Base-by-base conservation (phyloP, 352 stramenopile species). In the Thalassiosira pacifica region DNA sequence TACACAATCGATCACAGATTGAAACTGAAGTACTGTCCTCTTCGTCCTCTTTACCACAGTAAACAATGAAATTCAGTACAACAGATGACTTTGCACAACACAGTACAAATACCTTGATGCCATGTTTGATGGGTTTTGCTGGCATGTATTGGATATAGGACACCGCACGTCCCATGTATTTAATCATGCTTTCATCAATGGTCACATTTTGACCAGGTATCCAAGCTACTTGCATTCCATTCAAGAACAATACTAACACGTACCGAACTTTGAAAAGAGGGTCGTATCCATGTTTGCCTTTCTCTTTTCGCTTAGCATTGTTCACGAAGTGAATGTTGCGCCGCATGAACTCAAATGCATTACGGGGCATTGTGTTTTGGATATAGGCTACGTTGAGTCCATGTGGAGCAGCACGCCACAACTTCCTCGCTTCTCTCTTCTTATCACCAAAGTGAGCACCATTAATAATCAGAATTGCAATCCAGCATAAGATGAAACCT, bases 151-250 rank as follows among this genome's bases (percentile, higher is more conserved):
- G 70, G 2, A 83, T 26, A 29, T 79, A 88, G 1, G 18, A 31
- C 1, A 88, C 29, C 9, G 78, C 55, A 6, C 74, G 1, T 3
- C 77, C 82, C 55, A 53, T 79, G 26, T 88, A 88, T 13, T 57
- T 66, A n/a, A 86, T 86, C 82, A 88, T 88, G 48, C 52, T 79
- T 29, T 88, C 65, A n/a, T 88, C 77, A 63, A 85, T 79, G 10
- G 67, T 84, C 8, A 86, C 73, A 22, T 66, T 10, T 52, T 80
- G 31, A 24, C 74, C 80, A 26, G 75, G 61, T 59, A 1, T 76
- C 68, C 67, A 87, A 32, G 34, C 66, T 48, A 31, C 53, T n/a
- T 31, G 26, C 10, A 87, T 74, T 4, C 80, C 69, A n/a, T 79
- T 67, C 45, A 79, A 67, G 0, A 83, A 40, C n/a, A 48, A 18